These are phyloP conservation scores for Pichia rugopelliculosa DNA, from an alignment of 805 yeast genomes.

Conservation along the genomic window DNA sequence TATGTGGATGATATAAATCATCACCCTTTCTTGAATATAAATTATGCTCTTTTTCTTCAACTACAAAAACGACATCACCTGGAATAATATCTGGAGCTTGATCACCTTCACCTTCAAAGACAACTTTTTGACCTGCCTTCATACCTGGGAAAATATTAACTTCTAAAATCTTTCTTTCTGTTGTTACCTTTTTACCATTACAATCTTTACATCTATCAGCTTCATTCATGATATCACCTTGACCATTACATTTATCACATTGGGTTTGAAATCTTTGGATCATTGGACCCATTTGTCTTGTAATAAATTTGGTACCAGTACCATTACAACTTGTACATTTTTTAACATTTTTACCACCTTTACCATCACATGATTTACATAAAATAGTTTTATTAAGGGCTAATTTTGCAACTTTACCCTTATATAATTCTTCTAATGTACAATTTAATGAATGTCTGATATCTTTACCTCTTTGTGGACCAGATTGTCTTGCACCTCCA, in stretches of 20 bases:
- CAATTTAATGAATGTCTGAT: constrained; percentile 83
- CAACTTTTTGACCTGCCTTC: constrained; percentile 87
- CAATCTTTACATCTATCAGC: constrained; percentile 85
- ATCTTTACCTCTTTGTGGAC: constrained; percentile 86
- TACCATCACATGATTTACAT: constrained; percentile 86
- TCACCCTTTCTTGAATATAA: constrained; percentile 81
- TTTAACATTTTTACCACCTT: constrained; percentile 92
- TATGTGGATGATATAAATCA: constrained; percentile 78
- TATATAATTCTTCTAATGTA: constrained; percentile 85
- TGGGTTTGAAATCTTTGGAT: constrained; percentile 94
- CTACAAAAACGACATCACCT: constrained; percentile 91
- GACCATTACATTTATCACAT: constrained; percentile 88
- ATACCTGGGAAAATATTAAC: constrained; percentile 96
- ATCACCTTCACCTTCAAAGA: constrained; percentile 94
- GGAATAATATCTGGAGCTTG: constrained; percentile 92
- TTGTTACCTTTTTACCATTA: constrained; percentile 78
- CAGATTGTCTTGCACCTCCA: constrained; percentile 55
- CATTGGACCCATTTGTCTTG: constrained; percentile 99
- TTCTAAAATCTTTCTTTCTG: constrained; percentile 87
- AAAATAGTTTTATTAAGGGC: constrained; percentile 87
- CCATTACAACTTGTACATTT: constrained; percentile 86
- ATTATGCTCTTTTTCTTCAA: constrained; percentile 84
- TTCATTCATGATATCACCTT: constrained; percentile 81
- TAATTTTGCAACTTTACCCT: constrained; percentile 89
- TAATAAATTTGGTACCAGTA: constrained; percentile 81